Base-by-base conservation (phyloP, 345 rosid genomes). In the Populus nigra region DNA sequence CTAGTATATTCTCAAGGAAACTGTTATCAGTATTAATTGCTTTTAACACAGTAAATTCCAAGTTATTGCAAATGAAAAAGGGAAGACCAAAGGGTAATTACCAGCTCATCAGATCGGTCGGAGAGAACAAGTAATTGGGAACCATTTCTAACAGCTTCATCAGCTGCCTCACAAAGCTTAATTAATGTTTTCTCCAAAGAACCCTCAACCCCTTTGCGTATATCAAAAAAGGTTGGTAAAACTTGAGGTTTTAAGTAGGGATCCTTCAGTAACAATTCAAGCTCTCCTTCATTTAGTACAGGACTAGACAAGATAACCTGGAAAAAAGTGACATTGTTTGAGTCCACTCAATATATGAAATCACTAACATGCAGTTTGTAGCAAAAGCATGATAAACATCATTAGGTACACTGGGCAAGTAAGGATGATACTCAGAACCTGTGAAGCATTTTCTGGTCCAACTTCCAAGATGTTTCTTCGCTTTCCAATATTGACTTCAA, bases 81-180 rank as follows among this genome's bases (percentile, higher is more conserved):
- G 69, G 1, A 43, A 25, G 38, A 76, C 75, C 31, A 72, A 68
- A 77, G 23, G 31, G 73, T 50, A 35, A 73, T 83, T 88, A 93
- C 99, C 88, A 93, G 84, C 76, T 76, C 88, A 83, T 90, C 94
- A 74, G 92, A 67, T 36, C 96, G 89, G 80, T 96, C 98, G 69
- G 97, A 96, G 29, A 96, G 93, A 83, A 96, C 86, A 85, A 96
- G 98, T 35, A 96, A 88, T 82, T 96, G 94, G 50, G 96, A 92
- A 80, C 99, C 99, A 87, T 87, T 93, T 75, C 94, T 87, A 89
- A 96, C 99, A 73, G 98, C 99, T 69, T 92, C 99, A 88, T 92
- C 99, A 79, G 99, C 98, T 80, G 92, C 93, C 80, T 92, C 99
- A 87, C 99, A 96, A 63, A 96, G 97, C 77, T 68, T 78, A 76